These are phyloP conservation scores for Botrytis hyacinthi DNA, from an alignment of 2,329 filamentous ascomycete genomes.

Conservation along the genomic window DNA sequence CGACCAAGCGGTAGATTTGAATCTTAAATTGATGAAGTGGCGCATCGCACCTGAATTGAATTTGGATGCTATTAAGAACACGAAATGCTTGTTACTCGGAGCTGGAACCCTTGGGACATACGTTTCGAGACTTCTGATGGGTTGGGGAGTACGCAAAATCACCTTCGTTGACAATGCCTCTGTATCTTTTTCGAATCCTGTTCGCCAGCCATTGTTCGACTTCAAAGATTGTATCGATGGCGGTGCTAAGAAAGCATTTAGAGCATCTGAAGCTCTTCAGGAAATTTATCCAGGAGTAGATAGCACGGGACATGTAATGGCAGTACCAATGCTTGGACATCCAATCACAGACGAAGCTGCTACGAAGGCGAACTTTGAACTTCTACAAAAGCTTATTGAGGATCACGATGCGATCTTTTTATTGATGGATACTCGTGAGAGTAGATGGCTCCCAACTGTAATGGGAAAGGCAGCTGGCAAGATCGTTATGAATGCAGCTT, in stretches of 20 bases:
- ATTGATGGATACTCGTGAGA: conserved; percentile 96
- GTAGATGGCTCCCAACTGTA: conserved; percentile 90
- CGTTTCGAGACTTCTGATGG: conserved; percentile 86
- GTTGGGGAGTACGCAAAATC: conserved; percentile 93
- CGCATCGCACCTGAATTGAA: conserved; percentile 85
- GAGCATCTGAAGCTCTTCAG: conserved; percentile 75
- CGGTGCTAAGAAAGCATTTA: conserved; percentile 76
- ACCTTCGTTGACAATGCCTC: conserved; percentile 92
- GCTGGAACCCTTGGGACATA: conserved; percentile 93
- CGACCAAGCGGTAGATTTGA: conserved; percentile 92
- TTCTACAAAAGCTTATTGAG: conserved; percentile 70
- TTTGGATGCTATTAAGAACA: conserved; percentile 83
- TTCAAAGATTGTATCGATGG: conserved; percentile 87
- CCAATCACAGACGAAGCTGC: conserved; percentile 71
- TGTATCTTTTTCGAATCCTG: conserved; percentile 95
- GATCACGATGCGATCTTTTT: conserved; percentile 91
- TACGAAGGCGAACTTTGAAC: conserved; percentile 71
- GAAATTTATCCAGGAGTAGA: conserved; percentile 91
- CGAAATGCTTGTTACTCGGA: conserved; percentile 85
- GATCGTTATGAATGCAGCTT: conserved; percentile 92
- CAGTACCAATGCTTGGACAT: conserved; percentile 94
- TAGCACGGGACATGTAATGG: conserved; percentile 73
- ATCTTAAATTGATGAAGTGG: conserved; percentile 99
- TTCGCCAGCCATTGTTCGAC: conserved; percentile 87
- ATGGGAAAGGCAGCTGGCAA: conserved; percentile 93